Evolutionary conservation across 805 yeast genomes (phyloP), one percentile per base, ranked within the genome.

Genomic region (Zygotorulaspora sp.): DNA sequence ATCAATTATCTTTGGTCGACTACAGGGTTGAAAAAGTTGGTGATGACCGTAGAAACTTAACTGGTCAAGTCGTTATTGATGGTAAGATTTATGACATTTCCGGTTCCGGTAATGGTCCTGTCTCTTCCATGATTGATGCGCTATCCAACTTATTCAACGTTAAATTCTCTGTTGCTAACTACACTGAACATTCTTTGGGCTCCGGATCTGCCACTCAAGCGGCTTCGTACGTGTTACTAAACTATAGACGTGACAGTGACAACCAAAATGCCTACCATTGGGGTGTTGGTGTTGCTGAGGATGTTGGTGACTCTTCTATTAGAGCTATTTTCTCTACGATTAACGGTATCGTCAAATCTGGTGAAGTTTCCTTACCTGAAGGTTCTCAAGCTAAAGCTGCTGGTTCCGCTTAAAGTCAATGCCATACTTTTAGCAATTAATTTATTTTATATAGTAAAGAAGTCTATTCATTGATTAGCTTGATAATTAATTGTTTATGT

Each of bases 281-380:
- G 96, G 97, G 97, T 65, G 89, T 89, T 42, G 97, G 96, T 56
- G 78, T 87, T 45, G 81, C 86, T 58, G 90, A 80, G 63, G 95
- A 89, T 65, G 92, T 85, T 38, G 81, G 95, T 17, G 82, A 80
- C 55, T 92, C 96, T 32, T 80, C 95, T 5, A 75, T 85, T 53
- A 72, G 74, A 50, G 76, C 90, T 11, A 70, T 83, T 45, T 56
- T 80, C 29, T 77, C 89, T 13, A 71, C 82, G 40, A 67, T 83
- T 35, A 83, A 83, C 55, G 58, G 48, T 36, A 48, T 60, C 5
- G 47, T 61, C 47, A 45, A 58, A 51, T 33, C 53, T 38, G 58
- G 56, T 14, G 60, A 56, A 26, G 50, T 57, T 16, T 18, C 51
- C 21, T 32, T 57, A 34, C 61, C 63, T 36, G 39, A 37, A 12